These are phyloP conservation scores for Aspergillus sclerotioniger DNA, from an alignment of 495 filamentous ascomycete species.

Conservation along the genomic window DNA sequence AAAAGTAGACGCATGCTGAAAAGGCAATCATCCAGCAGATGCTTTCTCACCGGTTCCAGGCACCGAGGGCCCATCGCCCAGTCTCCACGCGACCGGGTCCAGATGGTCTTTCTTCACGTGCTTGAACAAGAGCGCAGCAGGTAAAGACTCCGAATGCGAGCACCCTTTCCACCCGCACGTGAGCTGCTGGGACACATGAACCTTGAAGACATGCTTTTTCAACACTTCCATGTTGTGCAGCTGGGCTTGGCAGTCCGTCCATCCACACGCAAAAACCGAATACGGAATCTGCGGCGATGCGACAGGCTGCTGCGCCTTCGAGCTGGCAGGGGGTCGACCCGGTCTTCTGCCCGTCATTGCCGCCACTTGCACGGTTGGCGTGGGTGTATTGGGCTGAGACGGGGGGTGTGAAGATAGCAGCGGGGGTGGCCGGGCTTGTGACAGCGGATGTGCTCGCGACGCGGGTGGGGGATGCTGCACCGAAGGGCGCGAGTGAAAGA, in stretches of 20 bases:
- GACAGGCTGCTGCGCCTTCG: constrained; percentile 7
- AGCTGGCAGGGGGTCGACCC: constrained; percentile 20
- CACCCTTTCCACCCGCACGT: constrained; percentile 39
- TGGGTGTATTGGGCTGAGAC: constrained; percentile 5
- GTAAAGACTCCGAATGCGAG: constrained; percentile 14
- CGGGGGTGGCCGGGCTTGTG: background rate
- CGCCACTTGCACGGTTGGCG: background rate
- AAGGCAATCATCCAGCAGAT: constrained; percentile 20
- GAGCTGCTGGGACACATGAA: constrained; percentile 42
- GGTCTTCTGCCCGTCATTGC: constrained; percentile 18
- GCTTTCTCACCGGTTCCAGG: constrained; percentile 47
- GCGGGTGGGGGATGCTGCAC: background rate
- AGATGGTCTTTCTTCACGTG: constrained; percentile 66
- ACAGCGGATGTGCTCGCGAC: background rate
- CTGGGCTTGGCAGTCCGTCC: constrained; percentile 64
- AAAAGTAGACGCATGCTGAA: constrained; percentile 11
- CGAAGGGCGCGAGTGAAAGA: background rate
- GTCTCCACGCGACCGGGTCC: constrained; percentile 55
- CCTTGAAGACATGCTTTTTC: constrained; percentile 61
- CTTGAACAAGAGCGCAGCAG: constrained; percentile 47
- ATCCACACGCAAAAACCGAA: constrained; percentile 57
- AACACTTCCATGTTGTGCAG: constrained; percentile 74
- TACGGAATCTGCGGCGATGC: constrained; percentile 23
- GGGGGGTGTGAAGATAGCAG: background rate
- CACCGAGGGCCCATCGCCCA: constrained; percentile 62